Percentiles rank a stretch among this genome's conserved stretches.
Evolutionary conservation across 495 filamentous ascomycete genomes (phyloP).

Genomic region (Penicillium macrosclerotiorum): DNA sequence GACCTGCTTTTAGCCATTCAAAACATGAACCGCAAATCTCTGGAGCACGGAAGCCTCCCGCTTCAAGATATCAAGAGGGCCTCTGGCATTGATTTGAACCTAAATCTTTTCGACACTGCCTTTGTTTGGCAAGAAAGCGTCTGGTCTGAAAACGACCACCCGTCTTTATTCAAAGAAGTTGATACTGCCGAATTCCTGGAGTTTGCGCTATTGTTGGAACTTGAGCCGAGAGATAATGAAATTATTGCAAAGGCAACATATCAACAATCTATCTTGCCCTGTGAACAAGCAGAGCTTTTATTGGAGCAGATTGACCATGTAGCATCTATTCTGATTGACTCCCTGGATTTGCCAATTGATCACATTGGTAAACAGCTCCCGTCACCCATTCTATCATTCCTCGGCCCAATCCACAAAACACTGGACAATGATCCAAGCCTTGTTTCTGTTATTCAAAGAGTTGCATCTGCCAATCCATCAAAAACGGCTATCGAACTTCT

Average conservation of each 20-base stretch:
- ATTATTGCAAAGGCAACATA: constrained; percentile 52
- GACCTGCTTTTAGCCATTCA: constrained; percentile 63
- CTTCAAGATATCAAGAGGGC: constrained; percentile 64
- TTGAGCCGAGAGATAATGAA: constrained; percentile 52
- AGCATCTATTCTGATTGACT: constrained; percentile 42
- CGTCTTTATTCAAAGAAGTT: constrained; percentile 41
- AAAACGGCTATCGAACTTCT: constrained; percentile 61
- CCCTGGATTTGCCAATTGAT: constrained; percentile 31
- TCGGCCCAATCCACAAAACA: constrained; percentile 37
- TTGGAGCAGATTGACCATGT: constrained; percentile 56
- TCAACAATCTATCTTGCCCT: constrained; percentile 45
- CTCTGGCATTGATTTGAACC: constrained; percentile 44
- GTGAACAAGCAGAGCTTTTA: constrained; percentile 50
- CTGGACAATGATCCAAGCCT: constrained; percentile 30
- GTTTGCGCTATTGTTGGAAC: constrained; percentile 68
- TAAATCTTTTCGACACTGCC: constrained; percentile 63
- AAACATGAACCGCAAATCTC: constrained; percentile 53
- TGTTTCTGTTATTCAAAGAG: constrained; percentile 50
- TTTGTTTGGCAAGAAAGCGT: constrained; percentile 77
- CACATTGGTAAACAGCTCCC: constrained; percentile 31
- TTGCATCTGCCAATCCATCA: constrained; percentile 46
- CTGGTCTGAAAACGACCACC: constrained; percentile 28
- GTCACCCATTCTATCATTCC: constrained; percentile 51
- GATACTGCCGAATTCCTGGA: constrained; percentile 65
- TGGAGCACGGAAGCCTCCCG: constrained; percentile 57